A percentile compares a stretch with the other conserved stretches of the same genome.
Conservation (phyloP, 2,329 filamentous ascomycete genomes). For the Cordyceps cicadae region DNA sequence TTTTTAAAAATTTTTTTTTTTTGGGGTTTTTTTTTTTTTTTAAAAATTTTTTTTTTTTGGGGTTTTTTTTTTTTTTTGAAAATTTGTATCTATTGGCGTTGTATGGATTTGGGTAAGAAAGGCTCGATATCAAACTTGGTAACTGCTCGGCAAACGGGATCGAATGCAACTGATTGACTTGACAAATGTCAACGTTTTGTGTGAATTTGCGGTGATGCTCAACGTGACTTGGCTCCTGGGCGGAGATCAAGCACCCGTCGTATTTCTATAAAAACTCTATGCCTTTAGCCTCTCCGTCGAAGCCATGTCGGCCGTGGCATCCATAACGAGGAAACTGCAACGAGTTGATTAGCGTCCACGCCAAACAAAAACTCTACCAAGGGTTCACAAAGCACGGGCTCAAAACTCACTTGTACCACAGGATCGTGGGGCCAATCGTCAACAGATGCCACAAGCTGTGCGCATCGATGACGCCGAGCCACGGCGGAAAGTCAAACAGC, state of each 20-base stretch:
- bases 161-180: background rate
- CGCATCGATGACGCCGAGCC: conserved; percentile 76
- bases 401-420: conserved; percentile 85
- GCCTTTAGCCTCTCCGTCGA: conserved; percentile 62
- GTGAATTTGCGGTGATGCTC: background rate
- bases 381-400: background rate
- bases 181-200: background rate
- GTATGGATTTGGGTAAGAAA: background rate
- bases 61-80: no score
- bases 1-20: no score
- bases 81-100: conserved; percentile 1
- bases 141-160: background rate
- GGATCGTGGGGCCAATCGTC: conserved; percentile 75
- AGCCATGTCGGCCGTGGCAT: conserved; percentile 74
- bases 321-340: conserved; percentile 72
- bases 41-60: no score
- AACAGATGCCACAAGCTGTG: conserved; percentile 95
- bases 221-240: background rate
- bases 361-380: background rate
- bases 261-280: conserved; percentile 24
- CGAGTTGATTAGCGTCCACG: conserved; percentile 17
- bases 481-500: conserved; percentile 84
- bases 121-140: background rate
- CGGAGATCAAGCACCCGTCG: background rate
- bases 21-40: no score